Evolutionary conservation across 192 early-diverging fungal species (phyloP), one percentile per base, ranked within the genome.

Genomic region (Linnemannia elongata): DNA sequence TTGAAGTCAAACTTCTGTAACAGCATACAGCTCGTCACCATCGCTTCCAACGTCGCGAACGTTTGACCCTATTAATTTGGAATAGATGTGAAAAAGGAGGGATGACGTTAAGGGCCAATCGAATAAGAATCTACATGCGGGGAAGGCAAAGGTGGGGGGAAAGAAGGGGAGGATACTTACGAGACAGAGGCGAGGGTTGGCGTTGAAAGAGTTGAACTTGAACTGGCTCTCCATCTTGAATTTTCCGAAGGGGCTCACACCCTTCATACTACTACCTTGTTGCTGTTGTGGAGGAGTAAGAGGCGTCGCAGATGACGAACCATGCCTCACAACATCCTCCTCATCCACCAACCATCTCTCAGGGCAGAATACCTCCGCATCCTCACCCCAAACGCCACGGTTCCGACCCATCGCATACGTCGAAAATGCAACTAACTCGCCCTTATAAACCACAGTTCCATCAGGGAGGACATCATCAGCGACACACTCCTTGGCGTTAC

Each of bases 121-220:
- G 33, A 20, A 4, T 36, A 18, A 10, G 36, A 70, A 24, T 4
- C 9, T 18, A 39, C 35, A 35, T 6, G 0, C 22, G 24, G 3
- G 17, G 27, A 1, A 7, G 17, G 27, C 0, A 7, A 3, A 66
- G 30, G 60, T 4, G 3, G 35, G 30, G 35, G 22, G 20, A 38
- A 38, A 24, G 70, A 39, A 12, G 9, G 70, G 24, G 8, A 2
- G 22, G 30, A 66, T 15, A 74, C 72, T 49, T 74, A 75, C 54
- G 36, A 90, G 63, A 44, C 89, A 90, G 49, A 87, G 57, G 52
- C 91, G 80, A 57, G 93, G 93, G 52, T 90, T 92, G 27, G 89
- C 91, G 74, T 94, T 88, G 87, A 94, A 94, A 6, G 88, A 90
- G n/a, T 90, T 77, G 70, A 88, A 93, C 82, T 92, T 90, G 79